Base-by-base conservation (phyloP, 345 rosid genomes). In the Laguncularia racemosa region DNA sequence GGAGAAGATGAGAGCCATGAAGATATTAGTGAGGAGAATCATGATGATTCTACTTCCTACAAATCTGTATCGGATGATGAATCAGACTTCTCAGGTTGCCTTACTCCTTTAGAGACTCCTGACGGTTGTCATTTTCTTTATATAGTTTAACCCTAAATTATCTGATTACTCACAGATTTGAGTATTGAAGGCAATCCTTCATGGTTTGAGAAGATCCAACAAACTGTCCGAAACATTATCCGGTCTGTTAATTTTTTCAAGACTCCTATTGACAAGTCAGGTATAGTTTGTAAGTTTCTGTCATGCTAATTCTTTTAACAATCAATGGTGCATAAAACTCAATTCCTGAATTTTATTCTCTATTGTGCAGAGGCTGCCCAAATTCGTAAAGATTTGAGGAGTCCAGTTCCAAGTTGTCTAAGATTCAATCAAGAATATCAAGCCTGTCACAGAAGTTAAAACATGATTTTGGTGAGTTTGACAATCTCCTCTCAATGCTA, bases 121-220 rank as follows among this genome's bases (percentile, higher is more conserved):
- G 9, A 33, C 7, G 40, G 40, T 6, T 33, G 40, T 33, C 4
- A 7, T 33, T 33, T 4, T 33, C 10, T 33, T 33, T 4, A 33
- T 33, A 7, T 33, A 33, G 5, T 23, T 23, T 33, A 33, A 33
- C 9, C 1, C 40, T 4, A 33, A 33, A 33, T 33, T 1, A 33
- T 7, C 40, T 33, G 11, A 4, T 33, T 33, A 16, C 23, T 44
- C 38, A 38, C 21, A 50, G 68, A 65, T 56, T 26, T 52, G n/a
- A 51, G 52, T 38, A 45, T 44, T 12, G 74, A 68, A 48, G 67
- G 72, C 66, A 76, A 65, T 55, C 79, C 77, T 59, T 82, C 89
- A 52, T 90, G 96, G 99, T 70, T 90, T 81, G 91, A 82, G 82
- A 84, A 76, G 80, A 79, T 90, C 73, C 89, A 81, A 62, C 63